Percentiles rank a stretch among this genome's conserved stretches.
Conservation (phyloP, 2,329 filamentous ascomycete species). For the Aspergillus carbonarius region DNA sequence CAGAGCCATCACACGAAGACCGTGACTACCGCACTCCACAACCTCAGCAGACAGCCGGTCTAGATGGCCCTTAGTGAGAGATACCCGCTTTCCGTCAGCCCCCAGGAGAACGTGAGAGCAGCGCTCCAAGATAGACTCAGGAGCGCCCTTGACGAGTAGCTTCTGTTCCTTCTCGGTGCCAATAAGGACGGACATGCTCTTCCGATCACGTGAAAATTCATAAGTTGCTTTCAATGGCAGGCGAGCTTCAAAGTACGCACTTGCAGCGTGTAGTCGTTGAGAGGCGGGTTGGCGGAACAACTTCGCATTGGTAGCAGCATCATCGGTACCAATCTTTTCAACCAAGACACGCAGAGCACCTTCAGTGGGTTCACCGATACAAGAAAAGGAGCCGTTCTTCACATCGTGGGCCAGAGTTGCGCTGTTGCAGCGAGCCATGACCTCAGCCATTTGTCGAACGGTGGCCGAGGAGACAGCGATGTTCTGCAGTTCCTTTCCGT, state of each 20-base stretch:
- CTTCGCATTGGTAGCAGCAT: conserved; percentile 58
- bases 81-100: conserved; percentile 71
- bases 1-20: conserved; percentile 90
- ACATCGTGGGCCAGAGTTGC: conserved; percentile 78
- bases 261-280: conserved; percentile 75
- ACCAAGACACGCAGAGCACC: conserved; percentile 86
- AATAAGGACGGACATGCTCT: conserved; percentile 98
- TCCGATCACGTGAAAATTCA: conserved; percentile 95
- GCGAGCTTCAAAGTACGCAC: conserved; percentile 76
- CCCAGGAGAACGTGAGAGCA: conserved; percentile 82
- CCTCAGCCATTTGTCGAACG: conserved; percentile 72
- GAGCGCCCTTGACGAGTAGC: conserved; percentile 93
- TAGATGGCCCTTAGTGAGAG: conserved; percentile 67
- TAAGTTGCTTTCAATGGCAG: conserved; percentile 79
- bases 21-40: conserved; percentile 84
- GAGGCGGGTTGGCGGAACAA: conserved; percentile 50
- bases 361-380: conserved; percentile 92
- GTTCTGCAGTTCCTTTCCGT: conserved; percentile 68
- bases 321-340: conserved; percentile 88
- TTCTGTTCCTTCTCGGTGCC: conserved; percentile 68
- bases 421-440: conserved; percentile 81
- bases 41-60: conserved; percentile 75
- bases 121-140: conserved; percentile 89
- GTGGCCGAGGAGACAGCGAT: conserved; percentile 71
- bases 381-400: conserved; percentile 71